Evolutionary conservation across 176 grass and related monocot species (phyloP).

Genomic region (Oropetium thomaeum): DNA sequence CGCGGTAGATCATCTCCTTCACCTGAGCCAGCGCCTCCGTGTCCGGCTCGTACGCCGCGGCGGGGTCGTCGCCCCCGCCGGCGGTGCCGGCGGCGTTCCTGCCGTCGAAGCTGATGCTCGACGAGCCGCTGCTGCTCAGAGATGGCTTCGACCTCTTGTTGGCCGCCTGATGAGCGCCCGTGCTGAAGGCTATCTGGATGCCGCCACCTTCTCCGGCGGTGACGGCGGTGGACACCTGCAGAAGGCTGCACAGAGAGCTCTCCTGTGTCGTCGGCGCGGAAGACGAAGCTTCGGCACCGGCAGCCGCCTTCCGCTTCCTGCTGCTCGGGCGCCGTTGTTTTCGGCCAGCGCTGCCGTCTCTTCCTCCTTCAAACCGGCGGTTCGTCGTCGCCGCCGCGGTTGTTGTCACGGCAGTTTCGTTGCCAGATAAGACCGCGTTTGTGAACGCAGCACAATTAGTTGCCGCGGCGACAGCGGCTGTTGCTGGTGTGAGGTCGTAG

Average conservation of each 20-base stretch:
- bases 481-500: conserved; percentile 47
- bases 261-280: conserved; percentile 4
- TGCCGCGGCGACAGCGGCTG: conserved; percentile 18
- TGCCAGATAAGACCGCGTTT: neutral
- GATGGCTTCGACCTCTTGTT: conserved; percentile 40
- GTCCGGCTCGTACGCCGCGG: conserved; percentile 53
- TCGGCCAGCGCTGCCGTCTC: neutral
- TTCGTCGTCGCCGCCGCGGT: neutral
- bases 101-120: conserved; percentile 65
- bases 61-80: neutral
- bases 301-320: conserved; percentile 48
- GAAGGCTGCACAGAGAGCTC: conserved; percentile 38
- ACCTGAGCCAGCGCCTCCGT: conserved; percentile 81
- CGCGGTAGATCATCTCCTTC: conserved; percentile 84
- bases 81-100: neutral
- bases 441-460: conserved; percentile 15
- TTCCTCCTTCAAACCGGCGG: neutral
- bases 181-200: conserved; percentile 61
- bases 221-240: conserved; percentile 14
- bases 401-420: neutral
- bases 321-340: conserved; percentile 31
- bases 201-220: conserved; percentile 15
- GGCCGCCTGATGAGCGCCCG: neutral
- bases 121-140: conserved; percentile 25
- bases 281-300: conserved; percentile 11